phyloP scores from a whole-genome alignment of 176 grass and related monocot species.

The Carex pumila region DNA sequence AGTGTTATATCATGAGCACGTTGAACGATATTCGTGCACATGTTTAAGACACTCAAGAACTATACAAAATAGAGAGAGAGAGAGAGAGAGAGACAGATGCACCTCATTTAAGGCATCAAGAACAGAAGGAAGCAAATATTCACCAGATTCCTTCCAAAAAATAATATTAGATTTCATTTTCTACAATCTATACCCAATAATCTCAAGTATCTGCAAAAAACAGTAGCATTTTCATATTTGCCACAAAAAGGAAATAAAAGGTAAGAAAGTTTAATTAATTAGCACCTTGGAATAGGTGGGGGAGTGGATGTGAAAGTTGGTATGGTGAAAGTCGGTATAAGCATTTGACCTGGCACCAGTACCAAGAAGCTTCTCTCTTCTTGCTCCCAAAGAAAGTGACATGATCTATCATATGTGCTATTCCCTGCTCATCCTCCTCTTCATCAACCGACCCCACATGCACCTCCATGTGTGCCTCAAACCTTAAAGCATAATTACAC shows the following conservation, averaged over 20 bases:
- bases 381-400: conserved; percentile 98
- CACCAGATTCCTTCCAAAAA: conserved; percentile 72
- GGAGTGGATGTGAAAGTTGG: conserved; percentile 97
- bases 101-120: conserved; percentile 98
- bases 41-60: not conserved
- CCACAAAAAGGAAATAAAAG: not conserved
- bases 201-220: not conserved
- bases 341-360: conserved; percentile 98
- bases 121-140: conserved; percentile 84
- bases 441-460: conserved; percentile 98
- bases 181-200: not conserved
- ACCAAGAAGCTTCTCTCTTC: conserved; percentile 94
- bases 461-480: conserved; percentile 99
- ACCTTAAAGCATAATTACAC: conserved; percentile 35
- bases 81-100: not conserved
- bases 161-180: not conserved
- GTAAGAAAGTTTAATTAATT: not conserved
- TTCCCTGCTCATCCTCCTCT: conserved; percentile 92
- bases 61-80: not conserved
- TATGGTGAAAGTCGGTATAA: conserved; percentile 98
- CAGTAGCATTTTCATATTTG: not conserved
- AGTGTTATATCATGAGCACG: not conserved
- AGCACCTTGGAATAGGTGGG: conserved; percentile 84
- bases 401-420: conserved; percentile 99
- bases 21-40: not conserved